Evolutionary conservation across 2,329 filamentous ascomycete species (phyloP).

Genomic region (Phialemoniopsis sp.): DNA sequence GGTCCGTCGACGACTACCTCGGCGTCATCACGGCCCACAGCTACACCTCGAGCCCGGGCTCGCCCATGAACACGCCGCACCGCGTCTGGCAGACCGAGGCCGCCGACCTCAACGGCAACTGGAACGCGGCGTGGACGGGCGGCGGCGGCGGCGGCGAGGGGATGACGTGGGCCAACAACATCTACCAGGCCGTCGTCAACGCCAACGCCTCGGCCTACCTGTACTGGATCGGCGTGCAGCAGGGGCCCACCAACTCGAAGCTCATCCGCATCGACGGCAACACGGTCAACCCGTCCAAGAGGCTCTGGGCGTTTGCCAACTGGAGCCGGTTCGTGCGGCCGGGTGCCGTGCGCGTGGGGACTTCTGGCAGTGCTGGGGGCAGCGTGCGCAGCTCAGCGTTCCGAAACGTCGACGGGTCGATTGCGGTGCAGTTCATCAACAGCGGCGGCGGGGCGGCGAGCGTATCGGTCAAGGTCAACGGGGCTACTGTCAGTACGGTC

Average conservation of each 20-base stretch:
- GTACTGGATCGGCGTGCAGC: conserved; percentile 31
- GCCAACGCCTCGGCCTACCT: conserved; percentile 38
- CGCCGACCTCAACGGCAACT: conserved; percentile 28
- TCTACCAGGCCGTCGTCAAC: conserved; percentile 35
- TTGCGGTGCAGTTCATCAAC: conserved; percentile 24
- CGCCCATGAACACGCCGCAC: conserved; percentile 28
- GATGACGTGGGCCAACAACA: conserved; percentile 40
- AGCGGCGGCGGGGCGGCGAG: conserved; percentile 7
- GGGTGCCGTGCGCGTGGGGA: conserved; percentile 18
- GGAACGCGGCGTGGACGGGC: conserved; percentile 28
- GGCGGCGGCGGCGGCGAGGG: conserved; percentile 33
- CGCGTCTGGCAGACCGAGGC: conserved; percentile 42
- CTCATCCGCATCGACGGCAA: conserved; percentile 13
- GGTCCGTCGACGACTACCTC: conserved; percentile 24
- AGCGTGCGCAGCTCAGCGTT: conserved; percentile 20
- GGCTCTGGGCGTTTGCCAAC: conserved; percentile 22
- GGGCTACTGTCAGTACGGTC: neutral
- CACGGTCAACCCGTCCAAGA: conserved; percentile 14
- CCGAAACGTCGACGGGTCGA: conserved; percentile 23
- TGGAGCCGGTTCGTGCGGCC: conserved; percentile 24
- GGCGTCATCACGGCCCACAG: conserved; percentile 34
- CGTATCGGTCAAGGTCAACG: conserved; percentile 8
- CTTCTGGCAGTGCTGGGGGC: conserved; percentile 11
- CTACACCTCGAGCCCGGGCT: conserved; percentile 27
- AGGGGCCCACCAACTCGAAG: conserved; percentile 19